Percentiles rank a stretch among this genome's conserved stretches.
Evolutionary conservation across 75 land plant genomes (phyloP).

Genomic region (Selaginella moellendorffii): DNA sequence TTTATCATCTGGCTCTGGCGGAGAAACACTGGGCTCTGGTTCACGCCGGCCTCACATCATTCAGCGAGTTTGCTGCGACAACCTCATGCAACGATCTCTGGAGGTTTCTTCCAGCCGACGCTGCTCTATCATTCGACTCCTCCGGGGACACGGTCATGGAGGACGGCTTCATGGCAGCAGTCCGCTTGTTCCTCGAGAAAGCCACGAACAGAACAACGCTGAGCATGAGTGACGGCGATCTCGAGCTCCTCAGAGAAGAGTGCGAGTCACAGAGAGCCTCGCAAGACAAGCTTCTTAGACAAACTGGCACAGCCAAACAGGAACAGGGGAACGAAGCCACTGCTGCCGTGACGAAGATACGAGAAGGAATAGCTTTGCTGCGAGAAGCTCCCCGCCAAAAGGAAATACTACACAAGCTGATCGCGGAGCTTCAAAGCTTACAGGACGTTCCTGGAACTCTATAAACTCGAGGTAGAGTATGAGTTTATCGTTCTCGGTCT

Average conservation of each 20-base stretch:
- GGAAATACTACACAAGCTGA: too few relatives aligned
- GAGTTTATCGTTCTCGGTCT: too few relatives aligned
- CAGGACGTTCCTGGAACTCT: too few relatives aligned
- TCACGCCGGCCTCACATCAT: conserved; percentile 58
- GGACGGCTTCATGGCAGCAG: conserved; percentile 57
- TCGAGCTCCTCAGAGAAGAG: background rate
- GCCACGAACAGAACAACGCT: conserved; percentile 29
- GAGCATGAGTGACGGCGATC: conserved; percentile 19
- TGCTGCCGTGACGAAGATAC: too few relatives aligned
- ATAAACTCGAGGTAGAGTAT: too few relatives aligned
- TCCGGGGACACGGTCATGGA: conserved; percentile 33
- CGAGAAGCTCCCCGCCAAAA: too few relatives aligned
- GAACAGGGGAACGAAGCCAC: too few relatives aligned
- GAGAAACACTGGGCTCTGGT: conserved; percentile 83
- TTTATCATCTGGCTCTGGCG: conserved; percentile 55
- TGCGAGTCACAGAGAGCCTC: background rate
- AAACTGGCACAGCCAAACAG: too few relatives aligned
- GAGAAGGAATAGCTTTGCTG: too few relatives aligned
- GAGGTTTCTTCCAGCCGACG: conserved; percentile 83
- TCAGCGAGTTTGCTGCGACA: conserved; percentile 74
- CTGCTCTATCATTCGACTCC: conserved; percentile 76
- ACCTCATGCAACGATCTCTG: conserved; percentile 70
- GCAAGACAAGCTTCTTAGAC: too few relatives aligned
- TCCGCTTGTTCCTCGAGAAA: conserved; percentile 64
- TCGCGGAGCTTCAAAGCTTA: too few relatives aligned